These are phyloP conservation scores for Sporodiniella umbellata DNA, from an alignment of 371 early-diverging fungal species.

Conservation along the genomic window DNA sequence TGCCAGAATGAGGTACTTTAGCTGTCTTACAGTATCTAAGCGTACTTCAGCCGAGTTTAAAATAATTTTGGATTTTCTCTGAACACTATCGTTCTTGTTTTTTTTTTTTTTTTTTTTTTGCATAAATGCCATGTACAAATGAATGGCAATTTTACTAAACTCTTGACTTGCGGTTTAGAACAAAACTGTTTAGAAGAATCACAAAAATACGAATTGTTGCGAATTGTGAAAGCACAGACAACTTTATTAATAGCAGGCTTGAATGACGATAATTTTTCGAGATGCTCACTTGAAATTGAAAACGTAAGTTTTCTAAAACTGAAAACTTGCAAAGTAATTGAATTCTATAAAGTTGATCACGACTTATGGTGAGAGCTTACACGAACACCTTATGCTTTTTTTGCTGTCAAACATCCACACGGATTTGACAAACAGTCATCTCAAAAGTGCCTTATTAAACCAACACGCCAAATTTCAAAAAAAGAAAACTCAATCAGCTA, in stretches of 20 bases:
- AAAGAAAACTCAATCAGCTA: slow-evolving; percentile 31
- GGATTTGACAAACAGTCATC: slow-evolving; percentile 20
- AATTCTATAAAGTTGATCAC: slow-evolving; percentile 42
- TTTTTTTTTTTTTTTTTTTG: slow-evolving; percentile 3
- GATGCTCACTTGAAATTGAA: slow-evolving; percentile 49
- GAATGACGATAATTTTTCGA: slow-evolving; percentile 49
- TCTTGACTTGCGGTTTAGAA: slow-evolving; percentile 21
- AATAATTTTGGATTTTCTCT: too few relatives aligned
- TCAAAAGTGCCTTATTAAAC: slow-evolving; percentile 46
- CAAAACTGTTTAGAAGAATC: slow-evolving; percentile 21
- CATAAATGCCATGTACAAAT: slow-evolving; percentile 12
- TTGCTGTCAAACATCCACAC: slow-evolving; percentile 44
- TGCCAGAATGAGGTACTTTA: too few relatives aligned
- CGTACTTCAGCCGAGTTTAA: too few relatives aligned
- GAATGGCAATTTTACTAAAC: slow-evolving; percentile 40
- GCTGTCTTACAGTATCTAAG: too few relatives aligned
- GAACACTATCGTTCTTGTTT: too few relatives aligned
- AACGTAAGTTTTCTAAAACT: slow-evolving; percentile 36
- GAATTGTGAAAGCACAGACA: slow-evolving; percentile 65
- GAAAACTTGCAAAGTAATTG: background rate
- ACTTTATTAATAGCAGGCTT: slow-evolving; percentile 53
- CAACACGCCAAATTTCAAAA: slow-evolving; percentile 25
- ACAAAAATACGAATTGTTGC: slow-evolving; percentile 46
- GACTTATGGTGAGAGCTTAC: slow-evolving; percentile 55
- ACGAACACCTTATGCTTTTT: slow-evolving; percentile 53